Evolutionary conservation across 345 rosid species (phyloP).

Genomic region (Camelina laxa): DNA sequence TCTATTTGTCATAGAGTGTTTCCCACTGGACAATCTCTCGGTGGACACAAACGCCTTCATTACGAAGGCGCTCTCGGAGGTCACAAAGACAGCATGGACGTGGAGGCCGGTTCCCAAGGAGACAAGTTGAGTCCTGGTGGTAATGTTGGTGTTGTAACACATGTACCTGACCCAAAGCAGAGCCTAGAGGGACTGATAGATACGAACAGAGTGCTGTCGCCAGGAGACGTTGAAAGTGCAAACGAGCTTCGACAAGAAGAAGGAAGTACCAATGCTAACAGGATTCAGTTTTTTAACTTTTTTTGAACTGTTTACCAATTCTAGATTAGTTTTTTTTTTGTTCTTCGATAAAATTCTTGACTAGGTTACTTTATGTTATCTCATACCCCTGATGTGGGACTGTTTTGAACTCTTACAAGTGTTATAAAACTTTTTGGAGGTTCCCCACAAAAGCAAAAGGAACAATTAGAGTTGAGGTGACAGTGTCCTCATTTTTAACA

Average conservation of each 20-base stretch:
- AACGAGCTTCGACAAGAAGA: neutral
- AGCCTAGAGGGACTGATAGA: neutral
- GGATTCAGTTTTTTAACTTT: neutral
- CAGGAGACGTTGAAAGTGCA: conserved; percentile 54
- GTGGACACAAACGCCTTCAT: conserved; percentile 90
- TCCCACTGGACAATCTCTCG: conserved; percentile 82
- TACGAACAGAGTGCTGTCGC: conserved; percentile 63
- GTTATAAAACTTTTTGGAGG: neutral
- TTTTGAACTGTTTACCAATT: neutral
- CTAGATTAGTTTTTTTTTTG: neutral
- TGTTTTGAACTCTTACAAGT: neutral
- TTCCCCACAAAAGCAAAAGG: neutral
- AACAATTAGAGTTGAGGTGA: neutral
- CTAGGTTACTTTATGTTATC: neutral
- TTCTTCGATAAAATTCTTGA: too few species aligned
- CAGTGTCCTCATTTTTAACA: conserved; percentile 6
- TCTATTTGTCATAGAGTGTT: conserved; percentile 70
- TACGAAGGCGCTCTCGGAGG: conserved; percentile 53
- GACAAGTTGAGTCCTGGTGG: conserved; percentile 33
- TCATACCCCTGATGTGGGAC: conserved; percentile 4
- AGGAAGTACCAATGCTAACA: neutral
- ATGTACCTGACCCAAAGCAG: neutral
- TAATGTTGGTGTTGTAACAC: neutral
- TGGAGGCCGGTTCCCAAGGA: conserved; percentile 6
- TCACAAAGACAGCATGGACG: neutral